A percentile compares a stretch with the other conserved stretches of the same genome.
Evolutionary conservation across 768 basidiomycete genomes (phyloP).

Genomic region (Trichaptum fuscoviolaceum): DNA sequence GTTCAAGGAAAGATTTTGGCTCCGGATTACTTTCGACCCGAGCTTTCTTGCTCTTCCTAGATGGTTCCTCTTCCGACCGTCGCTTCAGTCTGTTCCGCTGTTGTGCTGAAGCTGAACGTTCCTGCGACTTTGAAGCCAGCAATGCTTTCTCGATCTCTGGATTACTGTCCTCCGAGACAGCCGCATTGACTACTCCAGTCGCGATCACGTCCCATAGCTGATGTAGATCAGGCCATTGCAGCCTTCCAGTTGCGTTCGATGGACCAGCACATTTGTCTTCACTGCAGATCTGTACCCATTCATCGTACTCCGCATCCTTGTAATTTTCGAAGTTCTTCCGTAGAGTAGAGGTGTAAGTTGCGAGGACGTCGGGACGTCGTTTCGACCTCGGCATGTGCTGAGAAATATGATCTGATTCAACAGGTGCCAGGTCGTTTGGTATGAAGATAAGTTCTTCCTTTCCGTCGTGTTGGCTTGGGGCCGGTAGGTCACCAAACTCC

Average conservation of each 20-base stretch:
- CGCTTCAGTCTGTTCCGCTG: neutral
- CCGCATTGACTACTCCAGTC: neutral
- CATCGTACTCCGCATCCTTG: neutral
- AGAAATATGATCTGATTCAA: too few relatives aligned
- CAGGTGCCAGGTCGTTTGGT: too few relatives aligned
- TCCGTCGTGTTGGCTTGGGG: too few relatives aligned
- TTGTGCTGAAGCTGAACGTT: neutral
- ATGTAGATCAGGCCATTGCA: neutral
- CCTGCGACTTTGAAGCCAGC: neutral
- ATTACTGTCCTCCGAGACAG: neutral
- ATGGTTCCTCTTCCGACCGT: neutral
- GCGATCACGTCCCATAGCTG: neutral
- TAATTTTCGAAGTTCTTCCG: neutral
- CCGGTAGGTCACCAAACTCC: too few relatives aligned
- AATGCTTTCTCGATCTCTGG: neutral
- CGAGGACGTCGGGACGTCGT: neutral
- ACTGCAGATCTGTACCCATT: neutral
- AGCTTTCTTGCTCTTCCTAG: neutral
- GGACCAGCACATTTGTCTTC: neutral
- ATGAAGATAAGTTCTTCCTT: too few relatives aligned
- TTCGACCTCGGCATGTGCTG: too few relatives aligned
- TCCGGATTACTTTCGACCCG: neutral
- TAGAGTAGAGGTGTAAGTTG: neutral
- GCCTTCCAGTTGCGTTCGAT: neutral
- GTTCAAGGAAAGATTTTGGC: neutral